phyloP scores from a whole-genome alignment of 192 early-diverging fungal genomes.

The Backusella parvicylindrica region DNA sequence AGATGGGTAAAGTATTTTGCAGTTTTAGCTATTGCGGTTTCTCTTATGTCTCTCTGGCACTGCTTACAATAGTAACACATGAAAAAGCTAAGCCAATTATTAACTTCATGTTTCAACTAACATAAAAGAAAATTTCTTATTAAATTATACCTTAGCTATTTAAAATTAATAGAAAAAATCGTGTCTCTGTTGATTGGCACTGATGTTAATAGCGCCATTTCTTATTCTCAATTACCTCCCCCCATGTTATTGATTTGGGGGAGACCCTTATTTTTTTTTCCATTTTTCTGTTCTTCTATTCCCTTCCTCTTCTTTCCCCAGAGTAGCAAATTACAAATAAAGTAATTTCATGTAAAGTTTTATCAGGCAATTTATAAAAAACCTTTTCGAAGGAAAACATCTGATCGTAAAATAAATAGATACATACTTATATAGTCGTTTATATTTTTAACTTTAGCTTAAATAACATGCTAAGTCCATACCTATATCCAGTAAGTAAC shows the following conservation, averaged over 20 bases:
- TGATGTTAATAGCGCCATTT: not conserved
- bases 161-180: not conserved
- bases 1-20: not conserved
- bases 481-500: not conserved
- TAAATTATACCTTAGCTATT: not conserved
- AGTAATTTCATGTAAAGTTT: not conserved
- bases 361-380: not conserved
- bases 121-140: not conserved
- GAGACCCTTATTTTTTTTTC: not conserved
- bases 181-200: not conserved
- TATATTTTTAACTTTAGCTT: not conserved
- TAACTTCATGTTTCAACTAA: not conserved
- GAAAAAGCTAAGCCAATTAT: not conserved
- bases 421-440: not conserved
- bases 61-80: not conserved
- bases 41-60: not conserved
- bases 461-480: not conserved
- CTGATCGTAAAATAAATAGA: not conserved
- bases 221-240: too few relatives aligned
- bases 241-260: not conserved
- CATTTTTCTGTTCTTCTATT: not conserved
- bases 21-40: not conserved
- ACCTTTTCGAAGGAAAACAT: not conserved
- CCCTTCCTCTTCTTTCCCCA: not conserved
- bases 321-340: not conserved